These are phyloP conservation scores for Aspergillus hiratsukae DNA, from an alignment of 2,329 filamentous ascomycete genomes.

Conservation along the genomic window DNA sequence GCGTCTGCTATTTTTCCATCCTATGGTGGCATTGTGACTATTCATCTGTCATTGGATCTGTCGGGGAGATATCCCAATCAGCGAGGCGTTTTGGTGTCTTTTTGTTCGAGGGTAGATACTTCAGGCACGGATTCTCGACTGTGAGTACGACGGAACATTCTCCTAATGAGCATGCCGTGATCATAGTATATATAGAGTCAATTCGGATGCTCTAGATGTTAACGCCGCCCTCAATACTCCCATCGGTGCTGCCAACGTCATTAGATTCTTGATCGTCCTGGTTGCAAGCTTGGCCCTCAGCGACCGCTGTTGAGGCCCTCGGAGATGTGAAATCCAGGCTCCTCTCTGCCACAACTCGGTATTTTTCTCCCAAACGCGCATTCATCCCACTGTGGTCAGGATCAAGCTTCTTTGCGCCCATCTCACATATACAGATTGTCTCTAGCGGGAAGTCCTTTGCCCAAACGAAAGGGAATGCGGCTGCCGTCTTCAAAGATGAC, in stretches of 20 bases:
- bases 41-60: not conserved
- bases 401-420: slow-evolving; percentile 71
- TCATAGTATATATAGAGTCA: not conserved
- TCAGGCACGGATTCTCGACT: not conserved
- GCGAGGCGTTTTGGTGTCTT: not conserved
- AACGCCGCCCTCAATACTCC: not conserved
- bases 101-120: not conserved
- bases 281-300: not conserved
- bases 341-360: slow-evolving; percentile 46
- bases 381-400: slow-evolving; percentile 37
- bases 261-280: not conserved
- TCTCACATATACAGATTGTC: slow-evolving; percentile 72
- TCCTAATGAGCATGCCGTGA: not conserved
- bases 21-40: not conserved
- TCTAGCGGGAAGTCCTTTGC: slow-evolving; percentile 64
- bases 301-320: not conserved
- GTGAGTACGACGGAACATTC: not conserved
- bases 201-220: not conserved
- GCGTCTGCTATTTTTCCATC: not conserved
- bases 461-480: slow-evolving; percentile 57
- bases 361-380: slow-evolving; percentile 49
- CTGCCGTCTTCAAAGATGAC: not conserved
- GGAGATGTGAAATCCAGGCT: slow-evolving; percentile 18
- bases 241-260: not conserved
- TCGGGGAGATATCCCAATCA: not conserved